Evolutionary conservation across 805 yeast genomes (phyloP), one percentile per base, ranked within the genome.

Genomic region (Schizosaccharomyces lindneri): DNA sequence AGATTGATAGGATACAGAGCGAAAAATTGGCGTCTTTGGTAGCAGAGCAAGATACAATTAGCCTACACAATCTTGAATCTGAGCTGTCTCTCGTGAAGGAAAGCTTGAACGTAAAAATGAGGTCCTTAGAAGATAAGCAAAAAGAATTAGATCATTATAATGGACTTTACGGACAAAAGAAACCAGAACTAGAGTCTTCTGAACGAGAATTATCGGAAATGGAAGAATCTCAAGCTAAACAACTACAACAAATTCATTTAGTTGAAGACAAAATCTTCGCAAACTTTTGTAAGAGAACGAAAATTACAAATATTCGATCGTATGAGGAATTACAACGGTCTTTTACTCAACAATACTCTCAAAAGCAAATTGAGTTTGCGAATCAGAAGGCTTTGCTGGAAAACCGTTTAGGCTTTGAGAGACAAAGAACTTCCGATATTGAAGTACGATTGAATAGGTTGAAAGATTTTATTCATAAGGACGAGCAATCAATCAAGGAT

Each of bases 291-390:
- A 62, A 68, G 0, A 74, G 71, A 62, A 71, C 82, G 61, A 80
- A 81, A 0, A 80, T 87, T 66, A 69, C 72, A 6, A 71, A 70
- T 64, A 80, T 87, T 48, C 74, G 76, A 59, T 87, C 83, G 43
- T 88, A 84, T 68, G 96, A 88, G 69, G 74, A 73, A 55, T 74
- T 79, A 13, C 85, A 83, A 62, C 89, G 90, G 5, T 59, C 65
- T 2, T 62, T 66, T 39, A 51, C 62, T 31, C 69, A 68, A 59
- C 62, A 64, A 61, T 63, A 65, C 17, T 63, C 70, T 1, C 80
- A 79, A 63, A 87, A 84, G 67, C 74, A 81, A 57, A 75, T 84
- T 0, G 81, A 81, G 64, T 78, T 79, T 63, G 73, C 79, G 51
- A 81, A 81, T 63, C 84, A 85, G 62, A 77, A 84, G 19, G 71